A percentile compares a stretch with the other conserved stretches of the same genome.
Conservation (phyloP, 2,329 filamentous ascomycete genomes). For the Drechslerella coelobrocha region DNA sequence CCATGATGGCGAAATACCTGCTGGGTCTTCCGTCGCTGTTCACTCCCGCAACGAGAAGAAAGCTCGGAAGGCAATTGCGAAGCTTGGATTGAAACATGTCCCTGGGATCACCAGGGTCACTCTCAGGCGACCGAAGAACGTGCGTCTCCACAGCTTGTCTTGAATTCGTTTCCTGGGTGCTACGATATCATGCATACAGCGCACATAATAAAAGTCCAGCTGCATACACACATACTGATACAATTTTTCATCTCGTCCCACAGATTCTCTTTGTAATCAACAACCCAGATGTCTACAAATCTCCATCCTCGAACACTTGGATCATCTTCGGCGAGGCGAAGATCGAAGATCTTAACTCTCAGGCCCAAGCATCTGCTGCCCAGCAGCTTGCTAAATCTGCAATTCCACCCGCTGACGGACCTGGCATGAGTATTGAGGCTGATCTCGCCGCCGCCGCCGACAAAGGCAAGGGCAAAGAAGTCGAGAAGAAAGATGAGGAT, state of each 20-base stretch:
- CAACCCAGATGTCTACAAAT: conserved; percentile 99
- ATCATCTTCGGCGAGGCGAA: conserved; percentile 97
- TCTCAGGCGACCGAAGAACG: conserved; percentile 97
- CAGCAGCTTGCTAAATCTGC: conserved; percentile 82
- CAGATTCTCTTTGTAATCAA: conserved; percentile 99
- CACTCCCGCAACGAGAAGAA: conserved; percentile 99
- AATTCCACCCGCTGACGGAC: conserved; percentile 70
- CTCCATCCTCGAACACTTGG: conserved; percentile 98
- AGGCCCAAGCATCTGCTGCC: conserved; percentile 92
- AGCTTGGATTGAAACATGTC: conserved; percentile 95
- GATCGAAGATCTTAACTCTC: conserved; percentile 99
- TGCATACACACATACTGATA: background rate
- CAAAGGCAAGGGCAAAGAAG: conserved; percentile 73
- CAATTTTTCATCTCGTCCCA: conserved; percentile 23
- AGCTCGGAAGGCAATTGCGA: conserved; percentile 98
- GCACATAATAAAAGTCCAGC: background rate
- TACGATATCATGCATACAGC: background rate
- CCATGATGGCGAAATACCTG: conserved; percentile 72
- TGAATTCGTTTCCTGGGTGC: background rate
- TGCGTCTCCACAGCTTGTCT: conserved; percentile 64
- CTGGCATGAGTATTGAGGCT: conserved; percentile 68
- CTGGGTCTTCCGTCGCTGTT: conserved; percentile 85
- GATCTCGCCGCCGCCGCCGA: conserved; percentile 70
- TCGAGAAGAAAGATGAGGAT: too few relatives aligned
- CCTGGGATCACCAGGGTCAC: conserved; percentile 98